Evolutionary conservation across 2,329 filamentous ascomycete genomes (phyloP), one percentile per base, ranked within the genome.

Genomic region (Metarhizium humberi): DNA sequence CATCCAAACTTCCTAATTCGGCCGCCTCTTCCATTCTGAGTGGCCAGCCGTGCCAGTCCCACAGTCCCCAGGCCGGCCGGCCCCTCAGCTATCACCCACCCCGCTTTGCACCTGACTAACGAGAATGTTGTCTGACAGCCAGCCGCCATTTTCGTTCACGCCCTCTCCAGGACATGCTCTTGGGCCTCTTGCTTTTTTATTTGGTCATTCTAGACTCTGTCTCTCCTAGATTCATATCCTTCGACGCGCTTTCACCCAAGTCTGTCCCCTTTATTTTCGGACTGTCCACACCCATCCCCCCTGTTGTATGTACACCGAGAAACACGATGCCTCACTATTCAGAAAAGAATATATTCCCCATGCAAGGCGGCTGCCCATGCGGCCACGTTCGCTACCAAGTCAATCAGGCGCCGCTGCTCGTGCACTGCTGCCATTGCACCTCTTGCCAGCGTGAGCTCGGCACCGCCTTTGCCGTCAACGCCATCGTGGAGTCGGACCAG

Each of bases 351-450:
- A 57, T 64, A 53, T 62, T 67, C 56, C 66, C 67, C 58, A 61
- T 73, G 58, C 55, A 65, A 36, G 69, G 71, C 55, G 84, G 82
- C 56, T 89, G 88, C 67, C 79, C 81, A 53, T 25, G 25, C 25
- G 25, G 25, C 25, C 25, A 25, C 25, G 25, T 86, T 60, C 87
- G 85, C 66, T 86, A 88, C 67, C 71, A 84, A 13, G 75, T 82
- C 36, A 81, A 82, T 61, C 71, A 85, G 2, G 71, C 85, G n/a
- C 67, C 75, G 20, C 63, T 78, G 46, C 58, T 73, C 52, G 68
- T 73, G 38, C 71, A 78, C 61, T 73, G 71, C 68, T 78, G 75
- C 64, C 72, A 76, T 63, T 78, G 75, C 66, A 73, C 71, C 29
- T 63, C 64, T 56, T 78, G 76, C 65, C 75, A 25, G 25, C 25